Evolutionary conservation across 2,329 filamentous ascomycete species (phyloP).

Genomic region (Epichloe elymi): DNA sequence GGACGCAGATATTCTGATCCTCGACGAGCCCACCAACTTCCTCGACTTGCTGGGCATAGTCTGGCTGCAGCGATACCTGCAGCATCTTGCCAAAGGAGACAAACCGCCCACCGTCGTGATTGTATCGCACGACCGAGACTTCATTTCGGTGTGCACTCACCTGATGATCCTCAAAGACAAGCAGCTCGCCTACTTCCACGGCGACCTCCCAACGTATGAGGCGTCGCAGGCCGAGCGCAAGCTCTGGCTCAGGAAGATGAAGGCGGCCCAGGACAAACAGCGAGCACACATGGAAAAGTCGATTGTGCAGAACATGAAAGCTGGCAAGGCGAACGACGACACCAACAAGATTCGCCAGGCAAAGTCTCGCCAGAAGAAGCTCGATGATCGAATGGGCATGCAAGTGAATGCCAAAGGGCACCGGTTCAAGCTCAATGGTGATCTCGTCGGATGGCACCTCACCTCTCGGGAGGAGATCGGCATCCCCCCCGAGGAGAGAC

Average conservation of each 20-base stretch:
- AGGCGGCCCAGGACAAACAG: conserved; percentile 70
- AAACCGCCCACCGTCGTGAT: conserved; percentile 56
- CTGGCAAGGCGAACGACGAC: conserved; percentile 65
- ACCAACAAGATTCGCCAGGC: conserved; percentile 80
- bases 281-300: conserved; percentile 69
- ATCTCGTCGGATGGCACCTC: conserved; percentile 49
- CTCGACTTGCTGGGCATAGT: conserved; percentile 72
- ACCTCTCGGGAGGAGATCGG: conserved; percentile 55
- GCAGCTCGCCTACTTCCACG: conserved; percentile 59
- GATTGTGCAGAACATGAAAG: conserved; percentile 60
- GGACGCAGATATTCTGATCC: conserved; percentile 62
- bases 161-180: conserved; percentile 64
- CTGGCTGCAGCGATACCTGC: conserved; percentile 67
- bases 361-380: conserved; percentile 70
- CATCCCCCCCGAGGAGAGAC: conserved; percentile 48
- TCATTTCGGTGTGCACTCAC: conserved; percentile 65
- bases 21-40: conserved; percentile 83
- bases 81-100: conserved; percentile 36
- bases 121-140: conserved; percentile 76
- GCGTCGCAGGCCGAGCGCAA: conserved; percentile 53
- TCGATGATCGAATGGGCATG: conserved; percentile 69
- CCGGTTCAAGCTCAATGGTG: conserved; percentile 70
- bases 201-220: conserved; percentile 62
- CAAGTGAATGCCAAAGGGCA: conserved; percentile 59
- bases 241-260: conserved; percentile 58